Conservation (phyloP, 495 filamentous ascomycete genomes). For the Xylaria sp. region DNA sequence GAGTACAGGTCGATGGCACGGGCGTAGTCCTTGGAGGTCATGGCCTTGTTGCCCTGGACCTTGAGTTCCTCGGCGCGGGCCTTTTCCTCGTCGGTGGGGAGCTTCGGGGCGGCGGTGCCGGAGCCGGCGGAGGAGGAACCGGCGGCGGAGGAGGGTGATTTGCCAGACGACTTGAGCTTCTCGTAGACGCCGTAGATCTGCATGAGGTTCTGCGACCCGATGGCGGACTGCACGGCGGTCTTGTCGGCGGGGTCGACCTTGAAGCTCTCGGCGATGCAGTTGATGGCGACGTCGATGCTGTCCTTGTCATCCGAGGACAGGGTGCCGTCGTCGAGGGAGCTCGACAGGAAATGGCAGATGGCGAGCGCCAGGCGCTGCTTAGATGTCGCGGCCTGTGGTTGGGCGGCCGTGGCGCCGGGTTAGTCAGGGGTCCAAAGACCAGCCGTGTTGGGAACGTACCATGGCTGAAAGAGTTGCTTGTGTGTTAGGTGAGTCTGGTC, state of each 20-base stretch:
- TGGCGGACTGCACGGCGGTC: conserved; percentile 73
- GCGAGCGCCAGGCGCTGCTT: conserved; percentile 97
- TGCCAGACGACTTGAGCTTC: conserved; percentile 71
- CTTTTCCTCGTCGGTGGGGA: conserved; percentile 62
- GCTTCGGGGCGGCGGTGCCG: conserved; percentile 37
- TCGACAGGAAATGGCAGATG: conserved; percentile 91
- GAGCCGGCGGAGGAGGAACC: conserved; percentile 41
- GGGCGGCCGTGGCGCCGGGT: neutral
- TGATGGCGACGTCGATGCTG: conserved; percentile 87
- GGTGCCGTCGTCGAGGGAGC: conserved; percentile 86
- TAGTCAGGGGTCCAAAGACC: neutral
- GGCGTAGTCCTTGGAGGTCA: conserved; percentile 87
- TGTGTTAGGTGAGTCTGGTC: too few species aligned
- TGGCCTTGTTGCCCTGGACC: conserved; percentile 89
- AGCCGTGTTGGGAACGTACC: neutral
- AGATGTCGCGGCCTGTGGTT: conserved; percentile 60
- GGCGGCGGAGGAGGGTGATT: conserved; percentile 38
- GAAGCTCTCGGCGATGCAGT: conserved; percentile 94
- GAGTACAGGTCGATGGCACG: conserved; percentile 85
- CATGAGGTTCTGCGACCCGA: conserved; percentile 83
- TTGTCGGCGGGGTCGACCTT: conserved; percentile 84
- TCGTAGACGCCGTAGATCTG: conserved; percentile 95
- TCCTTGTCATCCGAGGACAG: conserved; percentile 86
- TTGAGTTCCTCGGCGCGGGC: conserved; percentile 87
- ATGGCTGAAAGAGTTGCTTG: neutral